Evolutionary conservation across 2,329 filamentous ascomycete genomes (phyloP).

Genomic region (Hypocreales sp.): DNA sequence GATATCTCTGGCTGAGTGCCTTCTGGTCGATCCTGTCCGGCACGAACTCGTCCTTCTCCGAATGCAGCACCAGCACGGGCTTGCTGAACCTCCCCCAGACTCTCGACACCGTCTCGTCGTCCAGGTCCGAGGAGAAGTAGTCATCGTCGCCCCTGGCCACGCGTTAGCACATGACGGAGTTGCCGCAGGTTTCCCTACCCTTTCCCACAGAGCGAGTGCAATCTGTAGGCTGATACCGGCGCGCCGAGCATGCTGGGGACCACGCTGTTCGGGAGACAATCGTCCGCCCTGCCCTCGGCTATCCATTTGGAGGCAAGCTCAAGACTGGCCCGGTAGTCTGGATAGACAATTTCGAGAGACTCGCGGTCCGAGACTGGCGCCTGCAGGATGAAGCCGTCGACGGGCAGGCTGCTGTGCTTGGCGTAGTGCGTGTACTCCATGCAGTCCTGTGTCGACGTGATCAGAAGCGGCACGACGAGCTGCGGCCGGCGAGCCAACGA

Average conservation of each 20-base stretch:
- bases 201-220: slow-evolving; percentile 30
- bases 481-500: slow-evolving; percentile 5
- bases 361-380: slow-evolving; percentile 69
- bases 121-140: slow-evolving; percentile 72
- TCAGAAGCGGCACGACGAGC: no score
- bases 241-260: slow-evolving; percentile 23
- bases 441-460: slow-evolving; percentile 27
- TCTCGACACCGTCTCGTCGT: slow-evolving; percentile 31
- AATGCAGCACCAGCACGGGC: slow-evolving; percentile 49
- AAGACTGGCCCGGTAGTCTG: slow-evolving; percentile 28
- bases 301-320: slow-evolving; percentile 38
- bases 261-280: slow-evolving; percentile 35
- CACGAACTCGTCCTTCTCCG: slow-evolving; percentile 51
- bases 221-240: slow-evolving; percentile 37
- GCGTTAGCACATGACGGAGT: background rate
- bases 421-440: slow-evolving; percentile 35
- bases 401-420: slow-evolving; percentile 27
- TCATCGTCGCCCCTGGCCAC: slow-evolving; percentile 58
- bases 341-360: slow-evolving; percentile 30
- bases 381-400: slow-evolving; percentile 69
- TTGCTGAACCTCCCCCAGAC: slow-evolving; percentile 53
- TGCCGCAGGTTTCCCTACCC: slow-evolving; percentile 23
- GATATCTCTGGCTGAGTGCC: slow-evolving; percentile 42
- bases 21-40: slow-evolving; percentile 41
- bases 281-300: slow-evolving; percentile 32